These are phyloP conservation scores for Skeletonema marinoi DNA, from an alignment of 108 stramenopile genomes.

Conservation along the genomic window DNA sequence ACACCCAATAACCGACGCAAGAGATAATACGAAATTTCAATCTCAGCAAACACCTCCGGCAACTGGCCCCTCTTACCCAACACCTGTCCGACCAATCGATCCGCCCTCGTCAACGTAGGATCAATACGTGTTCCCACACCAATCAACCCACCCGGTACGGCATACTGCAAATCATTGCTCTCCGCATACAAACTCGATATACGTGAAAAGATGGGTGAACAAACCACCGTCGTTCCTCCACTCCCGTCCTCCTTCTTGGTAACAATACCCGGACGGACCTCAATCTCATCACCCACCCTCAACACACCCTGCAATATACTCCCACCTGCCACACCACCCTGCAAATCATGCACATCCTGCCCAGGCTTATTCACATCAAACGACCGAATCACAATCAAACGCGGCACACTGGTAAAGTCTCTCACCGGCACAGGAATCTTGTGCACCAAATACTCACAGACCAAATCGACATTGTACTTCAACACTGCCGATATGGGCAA, in stretches of 20 bases:
- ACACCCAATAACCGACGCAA: constrained; percentile 97
- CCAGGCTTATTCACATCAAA: constrained; percentile 99
- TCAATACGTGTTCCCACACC: constrained; percentile 99
- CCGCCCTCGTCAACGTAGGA: constrained; percentile 97
- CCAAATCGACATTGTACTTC: constrained; percentile 98
- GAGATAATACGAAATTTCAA: constrained; percentile 98
- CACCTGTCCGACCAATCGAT: constrained; percentile 99
- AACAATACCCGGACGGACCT: constrained; percentile 98
- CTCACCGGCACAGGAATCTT: constrained; percentile 94
- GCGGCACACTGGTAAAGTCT: constrained; percentile 93
- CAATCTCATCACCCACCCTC: constrained; percentile 97
- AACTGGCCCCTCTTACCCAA: constrained; percentile 94
- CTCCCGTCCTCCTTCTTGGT: constrained; percentile 87
- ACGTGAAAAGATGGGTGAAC: constrained; percentile 89
- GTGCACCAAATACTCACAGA: constrained; percentile 97
- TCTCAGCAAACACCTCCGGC: constrained; percentile 98
- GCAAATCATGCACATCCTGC: constrained; percentile 92
- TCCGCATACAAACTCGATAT: constrained; percentile 95
- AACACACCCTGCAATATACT: constrained; percentile 97
- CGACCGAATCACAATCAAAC: constrained; percentile 98
- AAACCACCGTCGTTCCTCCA: constrained; percentile 87
- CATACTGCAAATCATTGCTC: constrained; percentile 97
- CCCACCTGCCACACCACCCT: constrained; percentile 99
- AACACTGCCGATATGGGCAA: constrained; percentile 98
- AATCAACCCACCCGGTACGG: constrained; percentile 99